Percentiles rank a stretch among this genome's conserved stretches.
These are phyloP conservation scores for Sherardia arvensis DNA, from an alignment of 257 asterid genomes.

Conservation along the genomic window DNA sequence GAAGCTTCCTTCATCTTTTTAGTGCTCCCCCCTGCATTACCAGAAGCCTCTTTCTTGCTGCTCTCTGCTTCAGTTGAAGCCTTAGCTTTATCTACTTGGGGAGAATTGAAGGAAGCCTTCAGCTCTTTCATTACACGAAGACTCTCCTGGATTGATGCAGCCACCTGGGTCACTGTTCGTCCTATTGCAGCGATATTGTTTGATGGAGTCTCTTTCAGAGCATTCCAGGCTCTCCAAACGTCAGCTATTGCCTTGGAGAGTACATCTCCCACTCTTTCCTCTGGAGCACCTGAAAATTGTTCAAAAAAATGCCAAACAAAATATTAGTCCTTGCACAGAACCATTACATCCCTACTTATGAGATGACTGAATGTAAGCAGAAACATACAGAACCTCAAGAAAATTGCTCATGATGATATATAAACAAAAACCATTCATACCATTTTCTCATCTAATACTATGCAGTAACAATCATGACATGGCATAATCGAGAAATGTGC, in stretches of 20 bases:
- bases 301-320: slow-evolving; percentile 1
- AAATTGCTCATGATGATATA: not conserved
- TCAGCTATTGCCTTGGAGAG: slow-evolving; percentile 71
- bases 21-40: not conserved
- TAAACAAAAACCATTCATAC: not conserved
- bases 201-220: slow-evolving; percentile 75
- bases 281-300: slow-evolving; percentile 37
- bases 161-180: slow-evolving; percentile 63
- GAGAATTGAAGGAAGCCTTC: slow-evolving; percentile 19
- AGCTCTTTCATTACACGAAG: slow-evolving; percentile 85
- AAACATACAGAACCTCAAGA: not conserved
- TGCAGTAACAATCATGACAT: not conserved
- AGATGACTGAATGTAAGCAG: not conserved
- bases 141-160: slow-evolving; percentile 73
- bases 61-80: slow-evolving; percentile 5
- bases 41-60: not conserved
- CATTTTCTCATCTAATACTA: not conserved
- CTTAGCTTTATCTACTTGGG: slow-evolving; percentile 19
- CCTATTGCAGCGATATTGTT: slow-evolving; percentile 83
- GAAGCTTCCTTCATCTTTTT: not conserved
- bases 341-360: not conserved
- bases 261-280: slow-evolving; percentile 31
- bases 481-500: not conserved
- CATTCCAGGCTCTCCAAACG: slow-evolving; percentile 77
- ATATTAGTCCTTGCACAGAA: not conserved